Evolutionary conservation across 2,329 filamentous ascomycete genomes (phyloP), one percentile per base, ranked within the genome.

Genomic region (Fusarium sp.): DNA sequence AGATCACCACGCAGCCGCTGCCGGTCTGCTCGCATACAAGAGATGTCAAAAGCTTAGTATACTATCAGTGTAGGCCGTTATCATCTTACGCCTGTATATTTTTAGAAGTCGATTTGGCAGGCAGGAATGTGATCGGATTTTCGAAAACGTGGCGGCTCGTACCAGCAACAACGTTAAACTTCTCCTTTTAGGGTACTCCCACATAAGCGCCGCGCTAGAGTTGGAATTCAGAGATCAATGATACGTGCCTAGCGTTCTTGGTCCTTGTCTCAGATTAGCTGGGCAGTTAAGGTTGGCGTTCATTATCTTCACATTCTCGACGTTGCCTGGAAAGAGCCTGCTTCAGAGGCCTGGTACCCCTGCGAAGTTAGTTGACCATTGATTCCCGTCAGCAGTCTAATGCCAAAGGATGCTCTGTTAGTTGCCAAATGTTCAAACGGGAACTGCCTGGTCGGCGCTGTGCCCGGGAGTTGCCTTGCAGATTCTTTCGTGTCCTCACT

Each of bases 121-220:
- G 15, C 13, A 39, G 48, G 48, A 51, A 51, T 51, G 48, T 51
- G 34, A 39, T 18, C 30, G 13, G 7, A 51, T 51, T 31, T 37
- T 51, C 48, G 36, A 34, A 18, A 51, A 51, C 48, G 48, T 51
- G 48, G 48, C 48, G 34, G 34, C 34, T 15, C 48, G 48, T 31
- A 34, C 48, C 37, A 37, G 16, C 18, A 31, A 51, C 36, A 16
- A 27, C 15, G 9, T 31, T 51, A 13, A 18, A 13, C 13, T 31
- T 51, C 36, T 31, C 48, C 34, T 31, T 39, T 39, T 18, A 51
- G 9, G 34, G 34, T 23, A 31, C 36, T 27, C 27, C 15, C 15
- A 34, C 48, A 39, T 39, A 51, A 15, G 48, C 36, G 36, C 37
- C 9, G 48, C 23, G 18, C 48, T 51, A 39, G 48, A 51, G 48